phyloP scores from a whole-genome alignment of 257 asterid species.

The Datura wrightii region DNA sequence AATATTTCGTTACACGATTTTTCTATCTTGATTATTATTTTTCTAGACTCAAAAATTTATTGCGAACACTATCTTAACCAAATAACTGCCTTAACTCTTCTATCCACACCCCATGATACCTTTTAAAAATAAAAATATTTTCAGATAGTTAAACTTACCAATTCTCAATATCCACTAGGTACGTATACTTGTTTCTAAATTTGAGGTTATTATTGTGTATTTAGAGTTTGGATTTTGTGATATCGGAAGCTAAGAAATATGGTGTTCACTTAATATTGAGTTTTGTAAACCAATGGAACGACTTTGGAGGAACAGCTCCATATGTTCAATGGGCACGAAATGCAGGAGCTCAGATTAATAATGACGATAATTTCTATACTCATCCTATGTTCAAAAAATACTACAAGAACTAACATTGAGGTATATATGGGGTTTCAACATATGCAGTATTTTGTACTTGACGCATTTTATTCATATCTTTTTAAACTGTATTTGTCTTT shows the following conservation, averaged over 20 bases:
- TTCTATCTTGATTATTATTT: too few species aligned
- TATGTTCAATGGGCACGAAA: background rate
- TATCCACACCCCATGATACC: background rate
- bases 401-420: background rate
- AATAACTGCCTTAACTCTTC: constrained; percentile 1
- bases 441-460: background rate
- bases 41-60: too few species aligned
- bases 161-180: background rate
- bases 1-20: too few species aligned
- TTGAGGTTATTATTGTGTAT: background rate
- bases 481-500: too few species aligned
- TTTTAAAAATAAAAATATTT: background rate
- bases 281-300: constrained; percentile 14
- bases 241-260: constrained; percentile 18
- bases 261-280: constrained; percentile 25
- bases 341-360: background rate
- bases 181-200: too few species aligned
- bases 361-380: background rate
- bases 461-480: too few species aligned
- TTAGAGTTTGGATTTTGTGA: constrained; percentile 20
- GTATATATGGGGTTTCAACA: background rate
- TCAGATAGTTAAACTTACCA: background rate
- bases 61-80: background rate
- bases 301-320: constrained; percentile 22
- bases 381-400: background rate